Percentiles rank a stretch among this genome's conserved stretches.
These are phyloP conservation scores for Podospora pseudocomata DNA, from an alignment of 495 filamentous ascomycete species.

Conservation along the genomic window DNA sequence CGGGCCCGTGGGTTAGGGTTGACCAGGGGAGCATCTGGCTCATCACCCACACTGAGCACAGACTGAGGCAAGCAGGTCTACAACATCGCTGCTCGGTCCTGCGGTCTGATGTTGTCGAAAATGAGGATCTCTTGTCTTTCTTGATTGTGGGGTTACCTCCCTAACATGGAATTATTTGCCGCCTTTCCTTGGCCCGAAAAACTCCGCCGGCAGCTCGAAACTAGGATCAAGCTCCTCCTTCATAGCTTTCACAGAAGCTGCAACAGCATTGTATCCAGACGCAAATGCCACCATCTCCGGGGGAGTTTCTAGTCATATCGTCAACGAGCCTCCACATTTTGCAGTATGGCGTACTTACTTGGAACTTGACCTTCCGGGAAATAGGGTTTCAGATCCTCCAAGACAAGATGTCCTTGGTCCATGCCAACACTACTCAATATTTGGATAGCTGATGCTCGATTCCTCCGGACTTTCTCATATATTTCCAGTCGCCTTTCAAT, in stretches of 20 bases:
- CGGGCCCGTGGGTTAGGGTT: too few relatives aligned
- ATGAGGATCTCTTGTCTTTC: too few relatives aligned
- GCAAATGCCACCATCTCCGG: conserved; percentile 19
- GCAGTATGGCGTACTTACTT: conserved; percentile 7
- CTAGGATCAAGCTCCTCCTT: conserved; percentile 8
- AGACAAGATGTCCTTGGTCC: conserved; percentile 21
- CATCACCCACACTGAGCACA: too few relatives aligned
- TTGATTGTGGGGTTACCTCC: too few relatives aligned
- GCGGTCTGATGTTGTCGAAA: too few relatives aligned
- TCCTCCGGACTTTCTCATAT: conserved; percentile 49
- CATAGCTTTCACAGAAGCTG: conserved; percentile 17
- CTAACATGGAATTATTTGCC: too few relatives aligned
- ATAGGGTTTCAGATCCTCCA: conserved; percentile 14
- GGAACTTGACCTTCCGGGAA: conserved; percentile 19
- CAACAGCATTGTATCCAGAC: conserved; percentile 22
- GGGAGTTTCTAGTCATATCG: not conserved
- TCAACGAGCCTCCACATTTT: not conserved
- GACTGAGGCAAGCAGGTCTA: too few relatives aligned
- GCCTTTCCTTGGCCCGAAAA: too few relatives aligned
- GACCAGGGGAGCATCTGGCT: too few relatives aligned
- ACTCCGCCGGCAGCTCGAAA: conserved; percentile 16
- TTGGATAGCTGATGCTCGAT: conserved; percentile 51
- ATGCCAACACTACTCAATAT: conserved; percentile 35
- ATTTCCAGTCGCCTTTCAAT: conserved; percentile 43
- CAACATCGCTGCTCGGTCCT: too few relatives aligned